Conservation (phyloP, 768 basidiomycete species). For the Zangia roseola region DNA sequence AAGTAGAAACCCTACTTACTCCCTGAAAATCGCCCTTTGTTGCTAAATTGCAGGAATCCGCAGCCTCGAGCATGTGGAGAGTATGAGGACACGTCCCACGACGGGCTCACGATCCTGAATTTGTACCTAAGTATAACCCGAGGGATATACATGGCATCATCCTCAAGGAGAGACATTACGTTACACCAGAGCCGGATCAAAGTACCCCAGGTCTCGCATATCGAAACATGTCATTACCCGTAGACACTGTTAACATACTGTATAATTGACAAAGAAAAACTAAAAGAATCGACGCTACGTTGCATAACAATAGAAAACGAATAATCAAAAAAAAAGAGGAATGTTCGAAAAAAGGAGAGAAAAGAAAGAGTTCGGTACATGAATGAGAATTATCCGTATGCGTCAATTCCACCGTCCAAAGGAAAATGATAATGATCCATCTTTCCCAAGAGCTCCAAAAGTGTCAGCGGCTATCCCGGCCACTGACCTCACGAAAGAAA, state of each 20-base stretch:
- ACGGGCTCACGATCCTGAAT: too few species aligned
- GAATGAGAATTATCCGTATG: constrained; percentile 27
- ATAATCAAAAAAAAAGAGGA: constrained; percentile 22
- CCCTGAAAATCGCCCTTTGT: too few species aligned
- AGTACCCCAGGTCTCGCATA: neutral
- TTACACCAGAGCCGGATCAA: neutral
- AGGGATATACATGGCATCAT: too few species aligned
- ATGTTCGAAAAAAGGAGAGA: neutral
- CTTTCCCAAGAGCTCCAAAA: constrained; percentile 1
- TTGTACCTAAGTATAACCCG: too few species aligned
- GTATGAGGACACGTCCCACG: too few species aligned
- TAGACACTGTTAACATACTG: constrained; percentile 5
- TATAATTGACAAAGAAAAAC: constrained; percentile 13
- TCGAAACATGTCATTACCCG: constrained; percentile 8
- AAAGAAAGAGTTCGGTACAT: constrained; percentile 19
- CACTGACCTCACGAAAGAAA: constrained; percentile 10
- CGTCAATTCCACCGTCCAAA: constrained; percentile 26
- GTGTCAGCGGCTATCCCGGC: constrained; percentile 1
- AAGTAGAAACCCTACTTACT: neutral
- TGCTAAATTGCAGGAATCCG: too few species aligned
- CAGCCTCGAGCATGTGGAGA: neutral
- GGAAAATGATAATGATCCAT: constrained; percentile 1
- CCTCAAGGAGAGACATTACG: neutral
- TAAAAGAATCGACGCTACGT: constrained; percentile 19
- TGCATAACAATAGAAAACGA: constrained; percentile 35